Evolutionary conservation across 176 grass and related monocot genomes (phyloP).

Genomic region (Eleusine indica): DNA sequence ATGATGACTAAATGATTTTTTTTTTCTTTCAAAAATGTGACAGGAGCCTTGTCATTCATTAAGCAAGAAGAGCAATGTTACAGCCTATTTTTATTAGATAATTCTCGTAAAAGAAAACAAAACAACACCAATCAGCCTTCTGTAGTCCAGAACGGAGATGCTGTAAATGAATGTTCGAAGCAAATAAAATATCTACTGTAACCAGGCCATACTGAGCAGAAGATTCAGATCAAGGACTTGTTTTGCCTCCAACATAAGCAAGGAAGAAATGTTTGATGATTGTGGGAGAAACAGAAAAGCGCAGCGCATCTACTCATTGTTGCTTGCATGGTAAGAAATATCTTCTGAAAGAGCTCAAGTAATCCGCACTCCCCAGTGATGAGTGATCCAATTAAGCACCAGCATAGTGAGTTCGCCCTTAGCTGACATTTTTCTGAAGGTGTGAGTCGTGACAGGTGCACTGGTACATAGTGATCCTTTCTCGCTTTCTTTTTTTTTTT

Average conservation of each 20-base stretch:
- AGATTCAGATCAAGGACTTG: too few species aligned
- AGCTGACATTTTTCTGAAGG: background rate
- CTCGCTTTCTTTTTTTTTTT: background rate
- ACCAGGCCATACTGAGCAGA: background rate
- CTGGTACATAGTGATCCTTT: background rate
- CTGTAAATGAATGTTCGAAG: too few species aligned
- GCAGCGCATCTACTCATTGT: background rate
- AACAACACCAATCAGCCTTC: too few species aligned
- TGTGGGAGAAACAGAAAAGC: background rate
- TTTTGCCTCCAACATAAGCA: background rate
- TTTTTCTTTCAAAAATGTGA: too few species aligned
- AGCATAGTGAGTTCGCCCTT: background rate
- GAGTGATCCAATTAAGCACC: background rate
- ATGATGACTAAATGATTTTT: background rate
- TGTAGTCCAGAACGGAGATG: background rate
- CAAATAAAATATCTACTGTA: background rate
- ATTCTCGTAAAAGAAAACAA: too few species aligned
- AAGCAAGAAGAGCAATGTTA: too few species aligned
- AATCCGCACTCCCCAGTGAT: background rate
- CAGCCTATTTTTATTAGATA: too few species aligned
- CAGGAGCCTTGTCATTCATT: too few species aligned
- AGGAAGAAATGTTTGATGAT: background rate
- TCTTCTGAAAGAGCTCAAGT: background rate
- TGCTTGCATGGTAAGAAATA: background rate
- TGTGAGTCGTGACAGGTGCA: background rate